Base-by-base conservation (phyloP, 2,329 filamentous ascomycete genomes). In the Xylariaceae sp. region DNA sequence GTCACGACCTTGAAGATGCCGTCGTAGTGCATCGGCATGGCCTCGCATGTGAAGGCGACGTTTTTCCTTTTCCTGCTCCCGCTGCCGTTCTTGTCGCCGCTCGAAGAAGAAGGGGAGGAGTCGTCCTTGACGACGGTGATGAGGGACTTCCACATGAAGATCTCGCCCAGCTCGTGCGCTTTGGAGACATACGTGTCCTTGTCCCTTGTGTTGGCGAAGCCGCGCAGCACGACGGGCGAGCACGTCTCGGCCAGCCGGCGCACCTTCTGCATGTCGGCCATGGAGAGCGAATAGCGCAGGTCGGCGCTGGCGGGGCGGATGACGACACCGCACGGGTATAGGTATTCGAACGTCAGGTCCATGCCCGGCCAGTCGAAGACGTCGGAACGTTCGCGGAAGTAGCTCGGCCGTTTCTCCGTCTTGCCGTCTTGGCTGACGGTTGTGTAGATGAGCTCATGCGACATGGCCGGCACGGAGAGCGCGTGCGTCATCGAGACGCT, bases 161-260 rank as follows among this genome's bases (percentile, higher is more conserved):
- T 15, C 2, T 21, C 19, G 3, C 27, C 31, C 13, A 33, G 26
- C 9, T 36, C 37, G 12, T 30, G 13, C 9, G 34, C 29, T 14
- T 27, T 44, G 3, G 34, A 16, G 15, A 34, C 34, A n/a, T 17
- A 41, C 27, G 21, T 21, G n/a, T n/a, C n/a, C n/a, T n/a, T n/a
- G n/a, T n/a, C n/a, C n/a, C n/a, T n/a, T 3, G 26, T 37, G 11
- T 33, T 30, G 5, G 38, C 28, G 35, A 78, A 77, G 0, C 68
- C 72, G 2, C 74, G 68, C 1, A 76, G 55, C 4, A 76, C 50
- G 5, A 78, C 55, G 0, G 74, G 74, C 0, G 74, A 76, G 50
- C 70, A 70, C 17, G 59, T 55, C 36, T 72, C 65, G 0, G 73
- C 60, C 0, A 78, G 51, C 0, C 50, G 44, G 1, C 68, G 62